Base-by-base conservation (phyloP, 2,329 filamentous ascomycete genomes). In the Dendryphion nanum region DNA sequence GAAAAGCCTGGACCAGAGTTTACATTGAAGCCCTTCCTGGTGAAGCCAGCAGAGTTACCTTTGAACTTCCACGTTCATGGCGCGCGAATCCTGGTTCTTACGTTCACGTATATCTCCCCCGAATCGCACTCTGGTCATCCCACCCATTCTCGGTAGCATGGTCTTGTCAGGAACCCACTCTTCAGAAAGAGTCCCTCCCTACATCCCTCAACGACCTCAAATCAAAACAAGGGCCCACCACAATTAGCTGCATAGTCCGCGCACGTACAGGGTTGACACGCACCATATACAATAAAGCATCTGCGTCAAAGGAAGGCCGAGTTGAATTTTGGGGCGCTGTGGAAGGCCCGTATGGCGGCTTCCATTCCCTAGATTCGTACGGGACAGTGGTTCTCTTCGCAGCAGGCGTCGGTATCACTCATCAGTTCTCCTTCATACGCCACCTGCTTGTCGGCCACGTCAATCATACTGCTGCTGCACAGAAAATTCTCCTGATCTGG, bases 361-460 rank as follows among this genome's bases (percentile, higher is more conserved):
- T 45, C 15, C 84, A 93, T 64, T 82, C 79, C 34, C 81, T 95
- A 45, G 82, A 89, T 64, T 95, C 89, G 4, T 96, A 95, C 65
- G 90, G 91, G 17, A 90, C 91, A 23, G 81, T 82, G 18, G 77
- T 96, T 33, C 82, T 97, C 41, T 88, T 96, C 55, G 89, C 89
- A 3, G 89, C 88, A 35, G 86, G 90, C 30, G 88, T 90, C 2
- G 91, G 91, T 40, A 96, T 97, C 65, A 95, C 90, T 1, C 90
- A 96, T 63, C 88, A 94, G 60, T 78, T 96, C 15, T 86, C 88
- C 8, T 94, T 93, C 63, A 76, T 95, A 5, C 82, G 80, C 38
- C 82, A 90, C 35, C 55, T 72, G 7, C 66, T 72, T 12, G 51
- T 51, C 4, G 66, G 71, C 66, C 47, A 78, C 73, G 71, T 72